A percentile compares a stretch with the other conserved stretches of the same genome.
Conservation (phyloP, 257 asterid species). For the Anisodus acutangulus region DNA sequence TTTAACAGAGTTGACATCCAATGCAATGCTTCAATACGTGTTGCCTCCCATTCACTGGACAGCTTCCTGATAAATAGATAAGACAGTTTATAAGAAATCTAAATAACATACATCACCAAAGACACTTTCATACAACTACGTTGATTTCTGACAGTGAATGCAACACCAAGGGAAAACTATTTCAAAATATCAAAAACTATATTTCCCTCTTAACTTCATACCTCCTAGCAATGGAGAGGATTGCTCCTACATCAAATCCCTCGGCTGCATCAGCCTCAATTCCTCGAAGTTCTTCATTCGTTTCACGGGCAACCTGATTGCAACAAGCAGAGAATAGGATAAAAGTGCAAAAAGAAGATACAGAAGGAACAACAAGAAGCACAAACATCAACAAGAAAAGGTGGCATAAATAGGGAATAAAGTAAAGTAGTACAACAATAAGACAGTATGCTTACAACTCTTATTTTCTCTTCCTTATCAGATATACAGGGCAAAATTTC, state of each 20-base stretch:
- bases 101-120: background rate
- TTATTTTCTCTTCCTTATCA: conserved; percentile 97
- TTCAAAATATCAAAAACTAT: conserved; percentile 20
- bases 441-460: conserved; percentile 66
- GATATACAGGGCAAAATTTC: conserved; percentile 98
- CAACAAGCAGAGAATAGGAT: background rate
- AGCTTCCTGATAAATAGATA: conserved; percentile 65
- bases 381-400: conserved; percentile 24
- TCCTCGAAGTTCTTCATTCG: conserved; percentile 92
- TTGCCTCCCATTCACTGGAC: conserved; percentile 95
- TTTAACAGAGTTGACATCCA: conserved; percentile 83
- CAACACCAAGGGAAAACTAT: conserved; percentile 21
- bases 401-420: conserved; percentile 5
- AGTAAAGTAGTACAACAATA: background rate
- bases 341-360: background rate
- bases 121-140: background rate
- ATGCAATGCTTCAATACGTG: conserved; percentile 95
- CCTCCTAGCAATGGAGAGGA: conserved; percentile 91
- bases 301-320: conserved; percentile 91
- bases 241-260: conserved; percentile 85
- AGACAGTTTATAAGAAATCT: conserved; percentile 18
- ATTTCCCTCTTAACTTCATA: conserved; percentile 34
- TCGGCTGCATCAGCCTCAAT: conserved; percentile 85
- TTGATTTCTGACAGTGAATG: conserved; percentile 1
- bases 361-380: conserved; percentile 24